phyloP scores from a whole-genome alignment of 2,329 filamentous ascomycete species.

The Fusarium brachygibbosum region DNA sequence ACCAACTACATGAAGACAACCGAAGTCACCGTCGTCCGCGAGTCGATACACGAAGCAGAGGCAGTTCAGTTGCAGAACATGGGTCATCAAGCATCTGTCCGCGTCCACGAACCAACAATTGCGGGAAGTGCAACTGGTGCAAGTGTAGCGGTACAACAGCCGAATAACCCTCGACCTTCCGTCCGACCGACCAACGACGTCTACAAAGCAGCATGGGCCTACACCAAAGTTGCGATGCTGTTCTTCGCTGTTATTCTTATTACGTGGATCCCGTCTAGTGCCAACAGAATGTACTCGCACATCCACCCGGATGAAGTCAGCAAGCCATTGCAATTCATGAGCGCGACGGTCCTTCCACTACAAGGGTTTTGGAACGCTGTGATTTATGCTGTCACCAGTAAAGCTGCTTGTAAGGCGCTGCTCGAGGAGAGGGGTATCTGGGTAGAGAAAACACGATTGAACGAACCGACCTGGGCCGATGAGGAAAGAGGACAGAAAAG shows the following conservation, averaged over 20 bases:
- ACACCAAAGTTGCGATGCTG: slow-evolving; percentile 11
- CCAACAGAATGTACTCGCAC: slow-evolving; percentile 12
- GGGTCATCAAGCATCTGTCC: neutral
- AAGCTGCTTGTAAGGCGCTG: slow-evolving; percentile 1
- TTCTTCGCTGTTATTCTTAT: neutral
- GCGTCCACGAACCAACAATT: neutral
- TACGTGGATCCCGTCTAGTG: slow-evolving; percentile 6
- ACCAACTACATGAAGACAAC: slow-evolving; percentile 10
- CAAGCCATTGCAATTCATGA: slow-evolving; percentile 19
- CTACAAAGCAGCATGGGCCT: slow-evolving; percentile 13
- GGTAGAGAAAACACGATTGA: neutral
- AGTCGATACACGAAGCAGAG: neutral
- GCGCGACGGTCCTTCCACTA: neutral
- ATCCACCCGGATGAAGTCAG: neutral
- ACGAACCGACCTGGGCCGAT: neutral
- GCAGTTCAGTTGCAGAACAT: neutral
- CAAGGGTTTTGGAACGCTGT: slow-evolving; percentile 19
- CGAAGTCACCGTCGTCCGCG: slow-evolving; percentile 6
- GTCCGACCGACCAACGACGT: neutral
- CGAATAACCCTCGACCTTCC: neutral
- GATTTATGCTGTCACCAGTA: slow-evolving; percentile 1
- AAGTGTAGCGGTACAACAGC: neutral
- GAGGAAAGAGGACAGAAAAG: neutral
- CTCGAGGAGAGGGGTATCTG: neutral
- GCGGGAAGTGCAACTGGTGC: neutral